These are phyloP conservation scores for Rhynchosporium agropyri DNA, from an alignment of 2,329 filamentous ascomycete genomes.

Conservation along the genomic window DNA sequence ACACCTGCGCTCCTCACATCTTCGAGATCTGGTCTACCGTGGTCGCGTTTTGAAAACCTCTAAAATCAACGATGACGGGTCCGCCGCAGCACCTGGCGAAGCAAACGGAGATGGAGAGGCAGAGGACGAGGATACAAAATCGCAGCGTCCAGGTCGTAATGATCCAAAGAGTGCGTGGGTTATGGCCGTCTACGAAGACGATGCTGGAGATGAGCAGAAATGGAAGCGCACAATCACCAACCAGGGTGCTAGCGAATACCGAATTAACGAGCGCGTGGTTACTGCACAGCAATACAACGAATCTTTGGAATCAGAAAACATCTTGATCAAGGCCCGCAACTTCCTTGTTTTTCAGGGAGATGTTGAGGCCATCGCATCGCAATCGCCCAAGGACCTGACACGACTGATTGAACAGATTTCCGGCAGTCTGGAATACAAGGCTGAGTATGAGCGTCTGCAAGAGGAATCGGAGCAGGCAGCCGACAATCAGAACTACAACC, in stretches of 20 bases:
- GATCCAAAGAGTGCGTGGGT: constrained; percentile 98
- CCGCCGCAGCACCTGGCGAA: constrained; percentile 56
- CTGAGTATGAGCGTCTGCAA: constrained; percentile 91
- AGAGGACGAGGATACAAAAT: constrained; percentile 58
- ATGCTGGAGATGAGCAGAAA: constrained; percentile 89
- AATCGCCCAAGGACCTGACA: constrained; percentile 91
- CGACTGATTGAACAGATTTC: constrained; percentile 96
- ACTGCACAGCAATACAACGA: constrained; percentile 93
- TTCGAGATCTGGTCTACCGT: constrained; percentile 94
- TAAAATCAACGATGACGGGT: constrained; percentile 89
- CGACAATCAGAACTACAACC: constrained; percentile 85
- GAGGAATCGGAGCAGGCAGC: constrained; percentile 81
- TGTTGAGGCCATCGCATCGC: constrained; percentile 93
- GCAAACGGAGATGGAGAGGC: constrained; percentile 63
- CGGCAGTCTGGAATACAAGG: constrained; percentile 91
- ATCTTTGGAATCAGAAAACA: constrained; percentile 88
- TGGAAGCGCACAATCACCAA: constrained; percentile 96
- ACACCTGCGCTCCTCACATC: constrained; percentile 90
- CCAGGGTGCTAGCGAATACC: constrained; percentile 88
- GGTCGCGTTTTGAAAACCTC: constrained; percentile 90
- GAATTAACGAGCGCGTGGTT: constrained; percentile 91
- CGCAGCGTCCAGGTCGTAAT: constrained; percentile 67
- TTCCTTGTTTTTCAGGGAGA: constrained; percentile 99
- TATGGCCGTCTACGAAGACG: constrained; percentile 98
- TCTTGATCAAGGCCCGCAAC: constrained; percentile 95